Percentiles rank a stretch among this genome's conserved stretches.
Evolutionary conservation across 257 asterid genomes (phyloP).

Genomic region (Solanum chiquidenum): DNA sequence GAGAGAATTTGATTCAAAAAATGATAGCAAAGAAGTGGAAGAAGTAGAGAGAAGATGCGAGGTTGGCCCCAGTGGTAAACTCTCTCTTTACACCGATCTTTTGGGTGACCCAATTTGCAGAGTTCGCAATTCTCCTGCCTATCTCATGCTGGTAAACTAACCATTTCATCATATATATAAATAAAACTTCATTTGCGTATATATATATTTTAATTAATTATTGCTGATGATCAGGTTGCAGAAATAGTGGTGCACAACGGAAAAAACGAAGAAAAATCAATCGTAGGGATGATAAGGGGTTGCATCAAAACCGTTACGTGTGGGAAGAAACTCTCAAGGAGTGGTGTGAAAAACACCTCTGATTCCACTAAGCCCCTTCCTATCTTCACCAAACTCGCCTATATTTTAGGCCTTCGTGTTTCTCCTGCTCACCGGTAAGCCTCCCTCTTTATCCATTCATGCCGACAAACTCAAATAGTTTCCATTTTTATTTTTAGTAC

Average conservation of each 20-base stretch:
- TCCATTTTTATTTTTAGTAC: too few relatives aligned
- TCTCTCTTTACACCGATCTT: conserved; percentile 71
- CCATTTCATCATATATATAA: not conserved
- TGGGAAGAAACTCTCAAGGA: conserved; percentile 41
- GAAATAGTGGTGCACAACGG: conserved; percentile 43
- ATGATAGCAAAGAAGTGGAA: conserved; percentile 51
- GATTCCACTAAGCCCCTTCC: conserved; percentile 21
- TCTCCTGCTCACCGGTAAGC: conserved; percentile 72
- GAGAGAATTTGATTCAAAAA: conserved; percentile 50
- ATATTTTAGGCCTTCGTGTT: conserved; percentile 90
- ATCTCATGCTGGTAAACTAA: conserved; percentile 64
- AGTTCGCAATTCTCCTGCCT: conserved; percentile 80
- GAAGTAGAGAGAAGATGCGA: conserved; percentile 72
- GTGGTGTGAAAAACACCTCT: not conserved
- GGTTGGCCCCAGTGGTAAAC: conserved; percentile 66
- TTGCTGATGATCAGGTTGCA: conserved; percentile 43
- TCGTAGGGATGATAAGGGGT: conserved; percentile 82
- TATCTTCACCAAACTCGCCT: conserved; percentile 63
- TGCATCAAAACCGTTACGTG: conserved; percentile 84
- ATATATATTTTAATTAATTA: not conserved
- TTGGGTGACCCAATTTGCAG: conserved; percentile 91
- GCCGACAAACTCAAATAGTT: not conserved
- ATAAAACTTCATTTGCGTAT: not conserved
- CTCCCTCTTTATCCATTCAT: not conserved
- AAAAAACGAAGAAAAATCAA: conserved; percentile 35